Evolutionary conservation across 495 filamentous ascomycete species (phyloP).

Genomic region (Hypoxylon subgilvum): DNA sequence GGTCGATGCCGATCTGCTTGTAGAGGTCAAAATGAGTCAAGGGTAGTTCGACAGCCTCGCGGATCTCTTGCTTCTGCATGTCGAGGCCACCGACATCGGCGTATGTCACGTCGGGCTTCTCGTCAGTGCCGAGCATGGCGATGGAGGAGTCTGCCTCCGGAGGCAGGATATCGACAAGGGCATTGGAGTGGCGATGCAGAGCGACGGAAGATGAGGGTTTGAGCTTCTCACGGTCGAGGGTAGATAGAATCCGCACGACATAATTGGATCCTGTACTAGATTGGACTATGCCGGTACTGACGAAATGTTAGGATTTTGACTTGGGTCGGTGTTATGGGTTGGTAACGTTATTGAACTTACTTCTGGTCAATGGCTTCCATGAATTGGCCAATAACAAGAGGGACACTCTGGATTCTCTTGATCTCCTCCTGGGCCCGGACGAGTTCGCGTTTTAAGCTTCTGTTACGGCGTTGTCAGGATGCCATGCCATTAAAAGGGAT

Average conservation of each 20-base stretch:
- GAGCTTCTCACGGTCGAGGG: slow-evolving; percentile 94
- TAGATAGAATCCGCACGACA: slow-evolving; percentile 97
- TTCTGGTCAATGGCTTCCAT: slow-evolving; percentile 99
- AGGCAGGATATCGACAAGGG: slow-evolving; percentile 95
- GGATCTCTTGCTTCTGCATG: slow-evolving; percentile 99
- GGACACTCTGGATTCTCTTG: slow-evolving; percentile 98
- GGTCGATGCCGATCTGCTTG: slow-evolving; percentile 97
- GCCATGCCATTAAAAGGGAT: too few species aligned
- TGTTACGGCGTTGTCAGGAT: slow-evolving; percentile 44
- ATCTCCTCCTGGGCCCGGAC: slow-evolving; percentile 99
- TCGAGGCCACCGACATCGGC: slow-evolving; percentile 96
- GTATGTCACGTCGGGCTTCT: slow-evolving; percentile 98
- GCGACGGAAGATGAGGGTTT: slow-evolving; percentile 98
- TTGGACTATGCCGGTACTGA: slow-evolving; percentile 97
- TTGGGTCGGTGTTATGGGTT: neutral
- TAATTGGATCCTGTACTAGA: slow-evolving; percentile 98
- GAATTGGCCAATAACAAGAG: slow-evolving; percentile 97
- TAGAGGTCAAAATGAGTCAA: slow-evolving; percentile 98
- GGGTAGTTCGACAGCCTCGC: slow-evolving; percentile 95
- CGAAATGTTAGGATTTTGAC: slow-evolving; percentile 4
- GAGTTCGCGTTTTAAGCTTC: slow-evolving; percentile 95
- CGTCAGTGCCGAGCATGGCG: slow-evolving; percentile 93
- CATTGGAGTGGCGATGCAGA: slow-evolving; percentile 96
- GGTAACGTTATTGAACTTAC: slow-evolving; percentile 55
- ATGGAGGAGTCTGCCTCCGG: slow-evolving; percentile 98